A percentile compares a stretch with the other conserved stretches of the same genome.
Conservation (phyloP, 2,329 filamentous ascomycete genomes). For the Pseudocercospora pini-densiflorae region DNA sequence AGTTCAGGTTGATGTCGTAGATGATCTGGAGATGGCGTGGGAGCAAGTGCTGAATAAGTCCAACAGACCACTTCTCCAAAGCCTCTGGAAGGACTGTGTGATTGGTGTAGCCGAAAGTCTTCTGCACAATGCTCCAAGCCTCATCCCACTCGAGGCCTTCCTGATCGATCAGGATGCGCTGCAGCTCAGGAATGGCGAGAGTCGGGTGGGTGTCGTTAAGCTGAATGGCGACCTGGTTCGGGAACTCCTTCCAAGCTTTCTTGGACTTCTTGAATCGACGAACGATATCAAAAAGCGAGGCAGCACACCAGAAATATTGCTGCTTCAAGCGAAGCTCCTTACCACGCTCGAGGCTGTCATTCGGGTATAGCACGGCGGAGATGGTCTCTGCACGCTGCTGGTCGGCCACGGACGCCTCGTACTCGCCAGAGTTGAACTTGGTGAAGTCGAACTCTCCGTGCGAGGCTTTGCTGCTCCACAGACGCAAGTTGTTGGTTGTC, state of each 20-base stretch:
- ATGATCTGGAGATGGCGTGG: constrained; percentile 72
- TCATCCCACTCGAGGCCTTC: constrained; percentile 94
- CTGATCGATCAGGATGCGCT: constrained; percentile 86
- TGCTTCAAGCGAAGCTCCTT: constrained; percentile 98
- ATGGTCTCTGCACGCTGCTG: constrained; percentile 99
- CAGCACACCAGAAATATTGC: constrained; percentile 99
- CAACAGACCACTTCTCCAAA: constrained; percentile 97
- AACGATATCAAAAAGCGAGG: constrained; percentile 94
- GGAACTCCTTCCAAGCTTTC: constrained; percentile 87
- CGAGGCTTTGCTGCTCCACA: constrained; percentile 98
- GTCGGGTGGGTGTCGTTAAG: constrained; percentile 98
- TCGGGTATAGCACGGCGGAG: constrained; percentile 94
- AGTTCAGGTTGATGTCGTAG: constrained; percentile 87
- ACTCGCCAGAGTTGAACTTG: constrained; percentile 98
- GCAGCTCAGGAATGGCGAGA: constrained; percentile 91
- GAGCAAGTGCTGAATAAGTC: constrained; percentile 86
- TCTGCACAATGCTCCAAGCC: constrained; percentile 74
- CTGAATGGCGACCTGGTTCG: constrained; percentile 95
- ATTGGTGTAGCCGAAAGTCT: constrained; percentile 93
- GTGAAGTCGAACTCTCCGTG: constrained; percentile 99
- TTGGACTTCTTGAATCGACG: constrained; percentile 98
- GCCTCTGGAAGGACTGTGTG: constrained; percentile 97
- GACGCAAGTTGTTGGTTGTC: constrained; percentile 92
- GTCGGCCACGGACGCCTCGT: constrained; percentile 97
- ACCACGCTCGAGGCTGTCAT: constrained; percentile 93